Base-by-base conservation (phyloP, 2,329 filamentous ascomycete species). In the Teratosphaeria pseudoeucalypti region DNA sequence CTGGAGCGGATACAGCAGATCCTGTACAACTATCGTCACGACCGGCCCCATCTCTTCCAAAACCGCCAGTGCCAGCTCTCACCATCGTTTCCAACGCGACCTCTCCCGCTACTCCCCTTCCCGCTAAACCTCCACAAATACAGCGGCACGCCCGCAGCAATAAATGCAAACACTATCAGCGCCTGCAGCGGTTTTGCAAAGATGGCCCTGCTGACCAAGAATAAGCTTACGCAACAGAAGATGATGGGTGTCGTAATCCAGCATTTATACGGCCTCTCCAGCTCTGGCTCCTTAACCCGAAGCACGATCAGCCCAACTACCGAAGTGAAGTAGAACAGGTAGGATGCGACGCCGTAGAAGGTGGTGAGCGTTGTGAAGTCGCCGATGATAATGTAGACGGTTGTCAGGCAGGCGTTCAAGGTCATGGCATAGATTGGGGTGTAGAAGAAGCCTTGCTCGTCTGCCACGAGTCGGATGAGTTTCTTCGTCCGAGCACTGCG, bases 221-320 rank as follows among this genome's bases (percentile, higher is more conserved):
- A 99, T 64, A 99, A 74, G 72, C 90, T 95, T 47, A 99, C 94
- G 71, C 94, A 99, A 81, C 94, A 99, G 73, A 99, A 99, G 59
- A 96, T 92, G 65, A 99, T 92, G 11, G 94, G 94, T 2, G 94
- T 99, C 0, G 87, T 88, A 70, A 99, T 96, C 94, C 92, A 99
- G 2, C 92, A 96, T 72, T 85, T 87, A 75, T 99, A 99, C 0
- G 94, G 92, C 29, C 94, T 79, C 73, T 96, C 91, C 54, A 99
- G 81, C 63, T 86, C 80, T 3, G 94, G 94, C 73, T 99, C 94
- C 63, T 83, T 83, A 34, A 97, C 90, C 34, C 94, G 82, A 62
- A 99, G 79, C 57, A 99, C 83, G 63, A 99, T 96, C 55, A 99
- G 81, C 0, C 94, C 94, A 0, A 99, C 82, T 0, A 99, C 94